Evolutionary conservation across 164 flowering plant species (phyloP).

Genomic region (Aristolochia californica): DNA sequence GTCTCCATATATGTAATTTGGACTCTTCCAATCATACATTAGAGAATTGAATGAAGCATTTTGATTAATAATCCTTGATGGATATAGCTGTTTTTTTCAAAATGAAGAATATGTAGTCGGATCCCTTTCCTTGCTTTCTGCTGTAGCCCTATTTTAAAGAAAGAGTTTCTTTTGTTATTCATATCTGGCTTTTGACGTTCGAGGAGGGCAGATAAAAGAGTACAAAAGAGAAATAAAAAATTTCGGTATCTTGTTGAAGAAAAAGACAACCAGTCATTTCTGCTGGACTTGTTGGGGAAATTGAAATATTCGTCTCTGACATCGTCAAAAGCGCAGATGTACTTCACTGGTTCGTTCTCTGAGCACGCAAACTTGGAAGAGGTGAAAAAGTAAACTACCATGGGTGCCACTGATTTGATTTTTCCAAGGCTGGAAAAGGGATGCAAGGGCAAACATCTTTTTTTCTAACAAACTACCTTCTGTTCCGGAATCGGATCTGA

Average conservation of each 20-base stretch:
- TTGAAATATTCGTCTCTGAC: background rate
- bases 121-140: constrained; percentile 5
- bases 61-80: background rate
- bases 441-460: too few species aligned
- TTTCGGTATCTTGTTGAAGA: background rate
- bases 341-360: too few species aligned
- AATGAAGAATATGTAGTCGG: constrained; percentile 1
- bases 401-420: too few species aligned
- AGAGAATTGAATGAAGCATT: background rate
- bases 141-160: background rate
- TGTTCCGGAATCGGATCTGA: too few species aligned
- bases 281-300: too few species aligned
- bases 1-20: constrained; percentile 18
- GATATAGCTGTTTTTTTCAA: constrained; percentile 1
- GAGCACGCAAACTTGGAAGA: too few species aligned
- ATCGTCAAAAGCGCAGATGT: background rate
- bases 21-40: constrained; percentile 29
- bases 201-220: background rate
- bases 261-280: background rate
- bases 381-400: too few species aligned
- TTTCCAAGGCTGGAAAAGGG: too few species aligned
- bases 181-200: background rate
- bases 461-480: too few species aligned
- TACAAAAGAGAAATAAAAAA: background rate
- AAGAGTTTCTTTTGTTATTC: background rate